phyloP scores from a whole-genome alignment of 1,284 basidiomycete species.

The Cystobasidium pallidum region DNA sequence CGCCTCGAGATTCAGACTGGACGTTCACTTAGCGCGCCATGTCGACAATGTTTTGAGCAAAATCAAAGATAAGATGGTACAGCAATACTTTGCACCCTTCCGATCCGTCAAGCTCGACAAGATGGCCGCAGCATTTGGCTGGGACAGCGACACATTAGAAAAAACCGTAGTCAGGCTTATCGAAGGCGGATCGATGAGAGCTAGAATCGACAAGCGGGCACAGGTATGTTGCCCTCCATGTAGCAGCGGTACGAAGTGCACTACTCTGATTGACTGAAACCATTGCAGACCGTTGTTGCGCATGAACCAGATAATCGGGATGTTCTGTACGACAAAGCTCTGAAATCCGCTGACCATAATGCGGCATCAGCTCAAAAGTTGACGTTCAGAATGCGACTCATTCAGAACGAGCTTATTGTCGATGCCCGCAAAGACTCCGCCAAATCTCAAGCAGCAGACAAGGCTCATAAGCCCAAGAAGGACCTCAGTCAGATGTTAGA shows the following conservation, averaged over 20 bases:
- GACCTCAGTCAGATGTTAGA: neutral
- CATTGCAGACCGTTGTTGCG: slow-evolving; percentile 61
- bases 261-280: slow-evolving; percentile 2
- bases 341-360: slow-evolving; percentile 71
- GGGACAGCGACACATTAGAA: slow-evolving; percentile 70
- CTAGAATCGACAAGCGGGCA: slow-evolving; percentile 75
- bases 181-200: slow-evolving; percentile 72
- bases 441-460: neutral
- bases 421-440: slow-evolving; percentile 58
- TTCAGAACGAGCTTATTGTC: slow-evolving; percentile 59
- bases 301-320: slow-evolving; percentile 72
- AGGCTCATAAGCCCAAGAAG: slow-evolving; percentile 16
- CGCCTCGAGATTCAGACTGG: neutral
- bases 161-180: slow-evolving; percentile 72
- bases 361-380: slow-evolving; percentile 72
- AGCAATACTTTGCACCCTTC: slow-evolving; percentile 85
- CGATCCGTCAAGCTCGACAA: slow-evolving; percentile 74
- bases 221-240: slow-evolving; percentile 61
- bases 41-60: neutral
- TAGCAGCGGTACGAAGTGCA: slow-evolving; percentile 23
- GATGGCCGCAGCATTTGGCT: slow-evolving; percentile 81
- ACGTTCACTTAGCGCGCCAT: slow-evolving; percentile 7
- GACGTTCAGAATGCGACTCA: slow-evolving; percentile 62
- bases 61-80: slow-evolving; percentile 22
- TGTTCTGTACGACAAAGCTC: slow-evolving; percentile 71